Evolutionary conservation across 140 eudicot species (phyloP).

Genomic region (Senecio squalidus): DNA sequence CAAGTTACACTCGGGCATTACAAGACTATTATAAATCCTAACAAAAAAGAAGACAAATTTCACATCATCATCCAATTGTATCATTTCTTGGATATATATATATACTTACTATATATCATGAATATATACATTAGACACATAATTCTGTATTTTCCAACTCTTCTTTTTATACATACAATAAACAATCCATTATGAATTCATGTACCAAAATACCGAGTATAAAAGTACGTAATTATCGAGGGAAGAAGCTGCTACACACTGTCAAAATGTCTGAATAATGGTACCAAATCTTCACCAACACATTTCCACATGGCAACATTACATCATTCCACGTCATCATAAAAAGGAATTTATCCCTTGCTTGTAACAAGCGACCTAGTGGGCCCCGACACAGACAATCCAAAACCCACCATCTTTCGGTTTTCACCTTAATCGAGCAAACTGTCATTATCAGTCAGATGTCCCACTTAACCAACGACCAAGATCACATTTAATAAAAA

Average conservation of each 20-base stretch:
- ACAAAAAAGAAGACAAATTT: too few species aligned
- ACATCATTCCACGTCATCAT: constrained; percentile 46
- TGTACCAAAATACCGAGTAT: too few species aligned
- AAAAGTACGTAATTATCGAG: background rate
- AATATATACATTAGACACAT: too few species aligned
- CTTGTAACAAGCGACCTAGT: constrained; percentile 50
- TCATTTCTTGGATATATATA: too few species aligned
- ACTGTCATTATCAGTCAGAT: constrained; percentile 55
- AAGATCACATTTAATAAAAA: background rate
- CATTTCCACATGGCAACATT: constrained; percentile 33
- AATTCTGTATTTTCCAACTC: too few species aligned
- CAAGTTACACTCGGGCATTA: too few species aligned
- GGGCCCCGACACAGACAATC: constrained; percentile 33
- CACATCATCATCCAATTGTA: too few species aligned
- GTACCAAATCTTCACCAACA: constrained; percentile 22
- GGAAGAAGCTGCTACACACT: background rate
- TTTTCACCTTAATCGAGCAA: constrained; percentile 44
- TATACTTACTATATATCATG: too few species aligned
- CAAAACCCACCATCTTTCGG: constrained; percentile 45
- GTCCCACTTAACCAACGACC: constrained; percentile 25
- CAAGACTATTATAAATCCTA: too few species aligned
- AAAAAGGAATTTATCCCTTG: constrained; percentile 68
- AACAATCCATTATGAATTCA: too few species aligned
- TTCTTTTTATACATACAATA: too few species aligned
- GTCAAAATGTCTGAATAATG: background rate